Percentiles rank a stretch among this genome's conserved stretches.
phyloP scores from a whole-genome alignment of 306 rosid genomes.

The Quercus aquifolioides region DNA sequence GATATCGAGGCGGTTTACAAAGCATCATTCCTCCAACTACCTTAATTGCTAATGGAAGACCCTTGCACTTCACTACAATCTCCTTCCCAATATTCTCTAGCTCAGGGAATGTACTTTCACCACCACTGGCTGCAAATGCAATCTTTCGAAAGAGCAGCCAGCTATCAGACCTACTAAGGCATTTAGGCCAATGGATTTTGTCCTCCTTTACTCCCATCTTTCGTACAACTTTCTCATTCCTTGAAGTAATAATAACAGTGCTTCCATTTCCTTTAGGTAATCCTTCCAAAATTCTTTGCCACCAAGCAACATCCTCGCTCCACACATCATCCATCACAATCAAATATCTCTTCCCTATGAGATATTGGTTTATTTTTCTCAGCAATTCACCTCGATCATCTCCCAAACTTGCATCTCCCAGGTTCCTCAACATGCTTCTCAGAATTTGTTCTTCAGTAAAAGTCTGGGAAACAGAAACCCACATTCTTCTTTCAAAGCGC shows the following conservation, averaged over 20 bases:
- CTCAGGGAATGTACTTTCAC: conserved; percentile 6
- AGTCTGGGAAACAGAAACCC: conserved; percentile 37
- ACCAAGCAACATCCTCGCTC: conserved; percentile 20
- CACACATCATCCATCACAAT: conserved; percentile 40
- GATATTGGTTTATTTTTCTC: conserved; percentile 24
- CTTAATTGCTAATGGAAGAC: conserved; percentile 39
- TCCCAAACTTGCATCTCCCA: conserved; percentile 30
- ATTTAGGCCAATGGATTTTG: conserved; percentile 22
- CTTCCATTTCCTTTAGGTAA: conserved; percentile 31
- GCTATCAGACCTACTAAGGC: conserved; percentile 24
- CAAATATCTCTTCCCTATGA: conserved; percentile 26
- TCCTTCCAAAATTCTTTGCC: conserved; percentile 11
- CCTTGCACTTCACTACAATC: conserved; percentile 32
- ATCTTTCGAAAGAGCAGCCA: conserved; percentile 30
- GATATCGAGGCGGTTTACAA: conserved; percentile 20
- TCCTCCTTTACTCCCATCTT: conserved; percentile 28
- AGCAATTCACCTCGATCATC: conserved; percentile 13
- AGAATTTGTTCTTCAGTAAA: conserved; percentile 30
- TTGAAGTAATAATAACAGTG: conserved; percentile 21
- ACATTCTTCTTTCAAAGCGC: conserved; percentile 24
- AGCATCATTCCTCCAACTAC: conserved; percentile 36
- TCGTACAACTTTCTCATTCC: conserved; percentile 20
- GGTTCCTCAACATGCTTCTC: conserved; percentile 27
- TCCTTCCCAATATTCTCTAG: conserved; percentile 24
- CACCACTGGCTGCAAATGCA: conserved; percentile 32